A percentile compares a stretch with the other conserved stretches of the same genome.
These are phyloP conservation scores for Pisolithus orientalis DNA, from an alignment of 768 basidiomycete genomes.

Conservation along the genomic window DNA sequence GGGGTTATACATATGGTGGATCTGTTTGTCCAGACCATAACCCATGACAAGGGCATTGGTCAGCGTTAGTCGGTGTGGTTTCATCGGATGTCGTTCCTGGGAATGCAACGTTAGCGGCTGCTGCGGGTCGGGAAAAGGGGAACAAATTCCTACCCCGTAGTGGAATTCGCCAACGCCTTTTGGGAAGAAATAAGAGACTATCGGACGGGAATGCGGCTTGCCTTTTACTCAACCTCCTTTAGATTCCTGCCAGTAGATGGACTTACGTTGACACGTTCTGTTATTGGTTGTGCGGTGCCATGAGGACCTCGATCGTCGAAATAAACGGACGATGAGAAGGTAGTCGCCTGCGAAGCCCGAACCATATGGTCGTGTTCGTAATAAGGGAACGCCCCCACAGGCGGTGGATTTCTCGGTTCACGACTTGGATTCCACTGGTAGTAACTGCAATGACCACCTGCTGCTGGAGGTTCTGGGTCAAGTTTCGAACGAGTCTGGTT, in stretches of 20 bases:
- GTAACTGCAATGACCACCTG: no score
- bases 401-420: background rate
- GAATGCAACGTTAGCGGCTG: conserved; percentile 3
- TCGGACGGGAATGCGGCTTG: conserved; percentile 46
- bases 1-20: conserved; percentile 88
- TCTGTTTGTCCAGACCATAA: conserved; percentile 92
- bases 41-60: conserved; percentile 95
- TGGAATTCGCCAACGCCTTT: conserved; percentile 92
- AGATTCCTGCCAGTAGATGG: background rate
- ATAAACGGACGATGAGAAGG: conserved; percentile 70
- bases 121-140: background rate
- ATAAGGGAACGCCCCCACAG: background rate
- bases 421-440: background rate
- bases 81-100: conserved; percentile 98
- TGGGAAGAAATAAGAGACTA: conserved; percentile 95
- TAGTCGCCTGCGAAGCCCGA: conserved; percentile 34
- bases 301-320: conserved; percentile 69
- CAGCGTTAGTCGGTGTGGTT: conserved; percentile 91
- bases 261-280: conserved; percentile 72
- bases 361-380: conserved; percentile 26
- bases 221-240: conserved; percentile 15
- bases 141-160: conserved; percentile 68
- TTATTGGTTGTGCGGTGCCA: conserved; percentile 72
- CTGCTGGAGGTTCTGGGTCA: background rate
- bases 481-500: background rate